Evolutionary conservation across 345 rosid genomes (phyloP), one percentile per base, ranked within the genome.

Genomic region (Citrus sp.): DNA sequence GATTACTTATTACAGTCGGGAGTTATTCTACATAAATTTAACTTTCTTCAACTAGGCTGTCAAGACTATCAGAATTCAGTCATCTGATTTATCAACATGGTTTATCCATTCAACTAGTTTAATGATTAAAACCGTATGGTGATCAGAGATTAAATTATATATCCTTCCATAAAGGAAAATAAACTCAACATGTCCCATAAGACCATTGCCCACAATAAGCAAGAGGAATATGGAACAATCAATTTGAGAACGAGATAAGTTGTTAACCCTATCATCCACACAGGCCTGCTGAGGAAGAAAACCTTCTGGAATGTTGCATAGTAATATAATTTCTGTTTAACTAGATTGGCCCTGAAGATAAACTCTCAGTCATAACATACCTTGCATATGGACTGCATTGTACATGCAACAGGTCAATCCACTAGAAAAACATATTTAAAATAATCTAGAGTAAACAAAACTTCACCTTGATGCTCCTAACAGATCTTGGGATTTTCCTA

Each of bases 401-500:
- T 18, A 16, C 56, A 16, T 18, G 22, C 34, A 22, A 2, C 30
- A 24, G 14, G 21, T 16, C 56, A 24, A n/a, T 25, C 24, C 13
- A 63, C 42, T 35, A 21, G 2, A 14, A 37, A 56, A 71, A 37
- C 30, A 72, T 63, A 64, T 73, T 38, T 5, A 70, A 51, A 68
- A 76, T 56, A 75, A 2, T 25, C 9, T 22, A 42, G 18, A 7
- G 13, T 46, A 73, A 34, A 16, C 68, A 58, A 28, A 34, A 56
- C 14, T 70, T 67, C 67, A 94, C 99, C 88, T 88, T 93, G 87
- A 93, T 93, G 73, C 99, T 93, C 12, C 80, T 82, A 58, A 88
- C 87, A 4, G 99, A 93, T 70, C 94, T 90, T 32, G 98, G 99
- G 74, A 93, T 89, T 79, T 90, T 95, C 77, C 99, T 90, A 5